phyloP scores from a whole-genome alignment of 129 eudicot species.

The Logfia minima region DNA sequence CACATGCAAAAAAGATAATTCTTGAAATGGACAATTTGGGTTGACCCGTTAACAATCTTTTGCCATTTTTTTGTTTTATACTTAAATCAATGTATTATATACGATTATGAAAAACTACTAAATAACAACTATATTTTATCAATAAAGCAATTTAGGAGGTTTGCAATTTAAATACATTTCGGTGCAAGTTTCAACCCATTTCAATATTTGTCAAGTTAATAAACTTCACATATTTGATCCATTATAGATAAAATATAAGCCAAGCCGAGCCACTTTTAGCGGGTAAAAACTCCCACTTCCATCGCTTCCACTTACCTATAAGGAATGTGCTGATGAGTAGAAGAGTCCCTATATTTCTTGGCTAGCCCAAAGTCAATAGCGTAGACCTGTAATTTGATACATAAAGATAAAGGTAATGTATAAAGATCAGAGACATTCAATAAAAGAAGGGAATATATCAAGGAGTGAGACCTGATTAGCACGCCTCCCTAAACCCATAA shows the following conservation, averaged over 20 bases:
- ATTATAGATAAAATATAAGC: background rate
- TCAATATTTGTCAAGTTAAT: background rate
- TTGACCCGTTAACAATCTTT: background rate
- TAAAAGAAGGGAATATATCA: background rate
- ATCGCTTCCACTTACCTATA: conserved; percentile 59
- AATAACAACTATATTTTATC: background rate
- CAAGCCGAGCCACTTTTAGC: background rate
- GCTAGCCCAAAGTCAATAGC: conserved; percentile 97
- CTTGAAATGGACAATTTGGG: background rate
- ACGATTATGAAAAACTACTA: background rate
- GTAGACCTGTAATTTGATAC: conserved; percentile 58
- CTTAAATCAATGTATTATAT: background rate
- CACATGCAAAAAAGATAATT: background rate
- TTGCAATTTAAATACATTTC: background rate
- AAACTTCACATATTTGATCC: background rate
- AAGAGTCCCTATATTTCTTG: conserved; percentile 92
- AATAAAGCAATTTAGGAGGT: background rate
- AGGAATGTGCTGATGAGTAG: conserved; percentile 93
- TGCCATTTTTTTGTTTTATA: background rate
- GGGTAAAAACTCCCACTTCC: conserved; percentile 6
- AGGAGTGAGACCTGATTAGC: conserved; percentile 75
- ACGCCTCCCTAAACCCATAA: conserved; percentile 99
- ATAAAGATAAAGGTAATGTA: background rate
- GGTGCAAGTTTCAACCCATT: background rate
- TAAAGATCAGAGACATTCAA: conserved; percentile 2